Percentiles rank a stretch among this genome's conserved stretches.
Conservation (phyloP, 306 rosid genomes). For the Oemleria cerasiformis region DNA sequence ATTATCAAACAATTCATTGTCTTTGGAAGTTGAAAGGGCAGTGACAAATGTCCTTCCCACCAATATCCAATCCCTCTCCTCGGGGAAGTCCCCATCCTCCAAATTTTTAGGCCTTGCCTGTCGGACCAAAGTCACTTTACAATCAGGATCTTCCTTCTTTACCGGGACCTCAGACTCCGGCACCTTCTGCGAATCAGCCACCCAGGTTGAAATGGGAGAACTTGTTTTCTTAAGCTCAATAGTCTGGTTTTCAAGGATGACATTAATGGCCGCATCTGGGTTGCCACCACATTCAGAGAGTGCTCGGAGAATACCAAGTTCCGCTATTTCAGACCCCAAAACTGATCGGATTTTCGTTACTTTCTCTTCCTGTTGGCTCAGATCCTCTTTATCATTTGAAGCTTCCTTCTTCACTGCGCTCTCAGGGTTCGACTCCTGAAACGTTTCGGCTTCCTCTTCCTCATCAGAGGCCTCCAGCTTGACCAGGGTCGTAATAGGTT, state of each 20-base stretch:
- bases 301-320: slow-evolving; percentile 12
- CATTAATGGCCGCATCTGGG: slow-evolving; percentile 19
- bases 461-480: not conserved
- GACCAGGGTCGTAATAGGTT: slow-evolving; percentile 5
- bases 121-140: not conserved
- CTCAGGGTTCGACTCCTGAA: not conserved
- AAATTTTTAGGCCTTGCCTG: slow-evolving; percentile 10
- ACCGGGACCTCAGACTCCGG: not conserved
- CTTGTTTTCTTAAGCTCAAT: slow-evolving; percentile 36
- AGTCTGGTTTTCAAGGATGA: slow-evolving; percentile 10
- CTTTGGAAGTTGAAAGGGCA: slow-evolving; percentile 63
- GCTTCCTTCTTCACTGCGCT: slow-evolving; percentile 1
- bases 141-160: slow-evolving; percentile 17
- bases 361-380: not conserved
- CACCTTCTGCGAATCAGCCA: not conserved
- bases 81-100: slow-evolving; percentile 72
- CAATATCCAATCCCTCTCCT: slow-evolving; percentile 56
- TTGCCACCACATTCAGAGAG: not conserved
- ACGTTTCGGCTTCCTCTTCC: not conserved
- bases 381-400: not conserved
- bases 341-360: slow-evolving; percentile 19
- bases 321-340: slow-evolving; percentile 17
- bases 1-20: slow-evolving; percentile 63
- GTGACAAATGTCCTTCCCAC: slow-evolving; percentile 58
- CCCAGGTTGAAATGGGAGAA: slow-evolving; percentile 35